Base-by-base conservation (phyloP, 345 rosid species). In the Iberis pinnata region DNA sequence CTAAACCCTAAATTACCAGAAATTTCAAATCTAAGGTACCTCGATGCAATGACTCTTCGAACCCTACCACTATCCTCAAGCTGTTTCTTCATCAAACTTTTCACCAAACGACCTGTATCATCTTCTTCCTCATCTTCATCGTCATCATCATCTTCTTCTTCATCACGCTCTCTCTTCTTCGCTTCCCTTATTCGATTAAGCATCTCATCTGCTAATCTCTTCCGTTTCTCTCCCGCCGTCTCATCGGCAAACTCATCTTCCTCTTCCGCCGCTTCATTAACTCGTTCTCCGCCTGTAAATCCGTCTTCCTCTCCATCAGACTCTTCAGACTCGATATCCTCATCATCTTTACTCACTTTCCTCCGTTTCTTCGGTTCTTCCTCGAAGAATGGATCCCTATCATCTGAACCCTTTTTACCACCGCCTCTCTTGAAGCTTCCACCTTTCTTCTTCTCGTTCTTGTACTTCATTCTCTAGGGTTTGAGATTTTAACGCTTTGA, bases 21-120 rank as follows among this genome's bases (percentile, higher is more conserved):
- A 47, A 44, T 9, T 12, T 17, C 38, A 26, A 43, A 26, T 10
- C 43, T 14, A 12, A 5, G 25, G 27, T 71, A 88, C 99, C 94
- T 82, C 3, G 89, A 88, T 56, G 96, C 88, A 53, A 93, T 51
- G 25, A 45, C 72, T 73, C 83, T 79, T 55, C 84, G 76, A 64
- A 75, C 71, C 41, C 99, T 62, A 10, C 97, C 99, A 68, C 84
- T 86, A 11, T 86, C 97, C 68, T 86, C 95, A 6, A 75, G 78
- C 80, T 93, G 99, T 67, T 82, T 80, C 76, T 84, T 75, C 78
- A 80, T 75, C 88, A 93, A 69, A 53, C 69, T 68, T 64, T 73
- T 76, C 3, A 70, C 79, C 9, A 88, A 69, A 37, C 48, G 75
- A 0, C 75, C 92, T 33, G 14, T 12, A 10, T 37, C 32, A 52